Conservation (phyloP, 1,284 basidiomycete species). For the Cutaneotrichosporon sp. region DNA sequence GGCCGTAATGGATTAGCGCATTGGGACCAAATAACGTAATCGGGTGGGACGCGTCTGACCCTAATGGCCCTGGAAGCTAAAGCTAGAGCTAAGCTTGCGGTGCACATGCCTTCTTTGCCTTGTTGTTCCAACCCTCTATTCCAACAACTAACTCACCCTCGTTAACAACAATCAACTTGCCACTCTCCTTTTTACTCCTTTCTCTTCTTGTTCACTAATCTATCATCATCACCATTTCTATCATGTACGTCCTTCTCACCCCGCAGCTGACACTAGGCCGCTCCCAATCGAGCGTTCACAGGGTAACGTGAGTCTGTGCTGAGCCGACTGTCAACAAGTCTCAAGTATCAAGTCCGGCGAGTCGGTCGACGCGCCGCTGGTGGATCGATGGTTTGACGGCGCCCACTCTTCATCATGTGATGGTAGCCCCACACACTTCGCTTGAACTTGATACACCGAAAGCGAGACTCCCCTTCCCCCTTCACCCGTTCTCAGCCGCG, state of each 20-base stretch:
- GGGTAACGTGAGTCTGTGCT: slow-evolving; percentile 23
- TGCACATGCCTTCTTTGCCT: neutral
- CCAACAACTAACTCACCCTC: neutral
- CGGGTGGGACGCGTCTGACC: neutral
- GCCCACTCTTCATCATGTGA: neutral
- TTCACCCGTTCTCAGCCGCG: neutral
- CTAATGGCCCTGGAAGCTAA: neutral
- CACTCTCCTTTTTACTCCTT: neutral
- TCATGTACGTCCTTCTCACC: neutral
- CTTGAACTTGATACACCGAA: too few relatives aligned
- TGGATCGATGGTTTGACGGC: neutral
- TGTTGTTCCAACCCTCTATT: neutral
- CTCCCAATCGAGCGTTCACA: slow-evolving; percentile 29
- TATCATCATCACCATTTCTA: neutral
- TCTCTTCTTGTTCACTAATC: neutral
- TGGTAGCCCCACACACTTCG: too few relatives aligned
- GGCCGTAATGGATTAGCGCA: neutral
- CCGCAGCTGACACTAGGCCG: slow-evolving; percentile 20
- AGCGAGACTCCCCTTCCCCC: neutral
- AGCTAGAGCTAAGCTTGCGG: too few relatives aligned
- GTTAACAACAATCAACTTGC: neutral
- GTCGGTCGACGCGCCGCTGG: neutral
- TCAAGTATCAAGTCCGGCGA: neutral
- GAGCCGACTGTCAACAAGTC: neutral
- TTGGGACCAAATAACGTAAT: neutral